Conservation (phyloP, 1,139 yeast species). For the Yamadazyma diddensiae region DNA sequence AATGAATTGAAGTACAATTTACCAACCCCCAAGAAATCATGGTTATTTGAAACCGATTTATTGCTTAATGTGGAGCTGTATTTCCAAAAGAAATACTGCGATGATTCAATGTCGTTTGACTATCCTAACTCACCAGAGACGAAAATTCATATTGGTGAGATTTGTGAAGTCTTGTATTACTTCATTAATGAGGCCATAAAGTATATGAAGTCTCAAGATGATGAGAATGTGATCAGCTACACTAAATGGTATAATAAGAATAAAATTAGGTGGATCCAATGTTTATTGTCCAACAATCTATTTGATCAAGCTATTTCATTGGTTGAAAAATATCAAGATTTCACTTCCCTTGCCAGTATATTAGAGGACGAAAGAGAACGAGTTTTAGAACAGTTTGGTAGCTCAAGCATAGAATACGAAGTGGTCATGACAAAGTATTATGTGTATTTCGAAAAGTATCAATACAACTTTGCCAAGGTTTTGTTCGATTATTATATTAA, state of each 20-base stretch:
- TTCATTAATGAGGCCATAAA: constrained; percentile 36
- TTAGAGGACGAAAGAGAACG: constrained; percentile 51
- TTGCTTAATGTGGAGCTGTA: constrained; percentile 32
- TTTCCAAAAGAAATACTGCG: constrained; percentile 21
- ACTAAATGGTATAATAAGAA: constrained; percentile 31
- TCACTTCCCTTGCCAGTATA: constrained; percentile 62
- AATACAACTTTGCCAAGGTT: constrained; percentile 65
- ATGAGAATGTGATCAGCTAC: constrained; percentile 23
- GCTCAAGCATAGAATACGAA: constrained; percentile 12
- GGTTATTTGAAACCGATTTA: constrained; percentile 42
- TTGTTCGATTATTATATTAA: constrained; percentile 61
- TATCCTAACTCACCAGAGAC: constrained; percentile 13
- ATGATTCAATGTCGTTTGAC: constrained; percentile 9
- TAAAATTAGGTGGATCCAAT: constrained; percentile 50
- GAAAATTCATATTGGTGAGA: constrained; percentile 19
- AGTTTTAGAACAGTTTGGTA: constrained; percentile 24
- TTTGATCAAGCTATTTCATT: constrained; percentile 56
- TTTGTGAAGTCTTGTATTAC: constrained; percentile 35
- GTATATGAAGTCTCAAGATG: constrained; percentile 29
- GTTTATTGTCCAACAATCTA: constrained; percentile 46
- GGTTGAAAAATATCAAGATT: constrained; percentile 66
- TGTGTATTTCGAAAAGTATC: constrained; percentile 58
- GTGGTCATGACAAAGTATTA: constrained; percentile 35
- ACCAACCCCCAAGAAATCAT: constrained; percentile 23
- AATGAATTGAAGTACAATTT: constrained; percentile 34